Evolutionary conservation across 148 eudicot species (phyloP).

Genomic region (Rhododendron griersonianum): DNA sequence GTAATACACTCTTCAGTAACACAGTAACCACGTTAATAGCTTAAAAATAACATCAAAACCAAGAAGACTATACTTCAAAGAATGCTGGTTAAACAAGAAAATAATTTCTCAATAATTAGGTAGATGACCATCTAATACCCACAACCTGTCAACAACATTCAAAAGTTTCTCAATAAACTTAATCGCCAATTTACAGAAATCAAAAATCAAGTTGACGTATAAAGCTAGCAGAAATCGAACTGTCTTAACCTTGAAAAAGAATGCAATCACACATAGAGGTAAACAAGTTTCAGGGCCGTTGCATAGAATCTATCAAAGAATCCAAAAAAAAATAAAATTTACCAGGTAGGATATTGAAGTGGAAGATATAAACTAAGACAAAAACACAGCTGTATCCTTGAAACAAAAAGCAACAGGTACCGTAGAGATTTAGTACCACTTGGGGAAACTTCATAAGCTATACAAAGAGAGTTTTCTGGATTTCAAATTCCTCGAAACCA

Average conservation of each 20-base stretch:
- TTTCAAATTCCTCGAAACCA: conserved; percentile 1
- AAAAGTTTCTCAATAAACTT: neutral
- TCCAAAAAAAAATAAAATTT: no score
- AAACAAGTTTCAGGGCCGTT: conserved; percentile 95
- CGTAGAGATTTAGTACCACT: conserved; percentile 48
- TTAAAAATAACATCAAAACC: neutral
- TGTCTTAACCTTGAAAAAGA: conserved; percentile 63
- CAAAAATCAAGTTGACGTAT: neutral
- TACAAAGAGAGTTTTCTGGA: neutral
- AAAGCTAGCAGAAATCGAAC: neutral
- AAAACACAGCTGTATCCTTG: neutral
- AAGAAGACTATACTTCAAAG: neutral
- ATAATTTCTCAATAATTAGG: conserved; percentile 42
- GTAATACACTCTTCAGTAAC: neutral
- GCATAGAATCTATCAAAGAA: no score
- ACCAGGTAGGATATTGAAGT: no score
- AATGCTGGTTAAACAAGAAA: neutral
- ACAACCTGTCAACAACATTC: conserved; percentile 39
- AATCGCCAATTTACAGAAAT: neutral
- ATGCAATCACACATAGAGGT: conserved; percentile 74
- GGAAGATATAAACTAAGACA: neutral
- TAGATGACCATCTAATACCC: conserved; percentile 81
- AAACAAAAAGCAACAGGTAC: neutral
- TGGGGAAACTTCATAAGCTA: neutral
- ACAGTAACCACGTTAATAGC: neutral